Evolutionary conservation across 208 protist species (phyloP), one percentile per base, ranked within the genome.

Genomic region (Histomonas meleagridis): DNA sequence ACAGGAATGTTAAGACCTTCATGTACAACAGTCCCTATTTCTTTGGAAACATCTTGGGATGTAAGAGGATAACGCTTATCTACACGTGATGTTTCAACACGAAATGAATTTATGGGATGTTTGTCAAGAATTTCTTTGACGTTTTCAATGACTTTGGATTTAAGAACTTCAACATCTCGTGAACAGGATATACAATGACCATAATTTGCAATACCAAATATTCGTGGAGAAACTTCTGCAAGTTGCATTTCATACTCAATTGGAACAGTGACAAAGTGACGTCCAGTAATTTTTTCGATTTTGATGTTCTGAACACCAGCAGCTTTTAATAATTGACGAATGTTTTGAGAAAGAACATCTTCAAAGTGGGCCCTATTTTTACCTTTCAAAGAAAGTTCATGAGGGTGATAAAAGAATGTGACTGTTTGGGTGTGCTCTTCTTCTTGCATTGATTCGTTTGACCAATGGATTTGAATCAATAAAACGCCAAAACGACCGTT

Each of bases 381-480:
- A 10, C 76, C 76, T 86, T 86, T 86, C 23, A 86, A 46, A 40
- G 46, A 86, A 53, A 86, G 43, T 55, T 86, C 76, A 28, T 86
- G n/a, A 32, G 76, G 76, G 38, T 86, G 76, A 35, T 46, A 51
- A 55, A 43, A 51, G 46, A 86, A 86, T 38, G 32, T 26, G 14
- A 46, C 28, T 48, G n/a, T 86, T 86, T 12, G 60, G 16, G 7
- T 3, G 23, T 12, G 16, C n/a, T 10, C 7, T 65, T 65, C 60
- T 12, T 65, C 60, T 12, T n/a, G n/a, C n/a, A n/a, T n/a, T n/a
- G n/a, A n/a, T n/a, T n/a, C n/a, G n/a, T n/a, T n/a, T n/a, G n/a
- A n/a, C n/a, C n/a, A n/a, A n/a, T n/a, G n/a, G n/a, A n/a, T n/a
- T n/a, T n/a, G n/a, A n/a, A n/a, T n/a, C n/a, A n/a, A n/a, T n/a